Evolutionary conservation across 352 stramenopile genomes (phyloP), one percentile per base, ranked within the genome.

Genomic region (Thalassiosira mediterranea): DNA sequence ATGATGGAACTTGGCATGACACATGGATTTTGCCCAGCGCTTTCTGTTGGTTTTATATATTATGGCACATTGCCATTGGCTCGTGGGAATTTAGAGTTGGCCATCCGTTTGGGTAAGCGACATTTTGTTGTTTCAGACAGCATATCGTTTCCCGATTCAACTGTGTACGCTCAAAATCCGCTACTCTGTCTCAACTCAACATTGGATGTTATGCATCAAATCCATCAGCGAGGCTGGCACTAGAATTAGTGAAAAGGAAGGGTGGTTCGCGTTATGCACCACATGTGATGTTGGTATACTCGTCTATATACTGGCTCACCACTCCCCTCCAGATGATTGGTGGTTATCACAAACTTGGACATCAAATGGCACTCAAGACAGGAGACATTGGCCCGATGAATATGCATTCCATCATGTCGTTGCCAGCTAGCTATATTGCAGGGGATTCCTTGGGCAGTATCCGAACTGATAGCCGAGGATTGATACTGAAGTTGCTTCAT

Each of bases 241-340:
- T 60, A 25, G 59, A 51, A 58, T 17, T 74, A 29, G 17, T 60
- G 37, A 15, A 64, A 47, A 44, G 38, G 51, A 31, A 49, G 31
- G n/a, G 38, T 66, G 8, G 49, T 52, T 49, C 52, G 13, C 3
- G 5, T 40, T 21, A 19, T 40, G 13, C 52, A 75, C 29, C 31
- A 68, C n/a, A n/a, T n/a, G n/a, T n/a, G n/a, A n/a, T n/a, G n/a
- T n/a, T n/a, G n/a, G n/a, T n/a, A n/a, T n/a, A n/a, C n/a, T n/a
- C n/a, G 32, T n/a, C 34, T 13, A 42, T 60, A 19, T 38, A 40
- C 17, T 21, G 52, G 28, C 2, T 26, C 32, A 28, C 52, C 8
- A 21, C 17, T 15, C 52, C 52, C 17, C 40, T 60, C 3, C 52
- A 60, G 17, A 21, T 28, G 32, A 8, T 60, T n/a, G 38, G 2